These are phyloP conservation scores for Hibiscus syriacus DNA, from an alignment of 345 rosid genomes.

Conservation along the genomic window DNA sequence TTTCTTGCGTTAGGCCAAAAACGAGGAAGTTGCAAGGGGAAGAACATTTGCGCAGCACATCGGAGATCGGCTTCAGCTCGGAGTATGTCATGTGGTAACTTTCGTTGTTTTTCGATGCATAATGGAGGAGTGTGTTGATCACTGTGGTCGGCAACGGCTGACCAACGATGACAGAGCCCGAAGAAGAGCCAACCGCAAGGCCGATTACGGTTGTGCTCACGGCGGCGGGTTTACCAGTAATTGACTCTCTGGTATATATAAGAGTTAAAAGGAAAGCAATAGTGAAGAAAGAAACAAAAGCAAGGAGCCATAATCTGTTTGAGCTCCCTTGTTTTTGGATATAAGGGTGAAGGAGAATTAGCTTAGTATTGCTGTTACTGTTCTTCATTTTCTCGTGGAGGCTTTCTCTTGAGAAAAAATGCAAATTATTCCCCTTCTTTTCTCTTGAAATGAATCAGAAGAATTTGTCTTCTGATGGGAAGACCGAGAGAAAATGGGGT, in stretches of 20 bases:
- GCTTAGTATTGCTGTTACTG: conserved; percentile 68
- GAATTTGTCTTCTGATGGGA: conserved; percentile 20
- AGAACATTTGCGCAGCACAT: conserved; percentile 68
- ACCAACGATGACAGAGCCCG: conserved; percentile 19
- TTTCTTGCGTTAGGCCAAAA: conserved; percentile 86
- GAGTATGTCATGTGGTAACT: conserved; percentile 62
- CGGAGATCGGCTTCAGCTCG: conserved; percentile 77
- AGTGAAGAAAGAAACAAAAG: conserved; percentile 70
- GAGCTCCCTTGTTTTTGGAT: conserved; percentile 85
- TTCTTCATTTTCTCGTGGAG: conserved; percentile 47
- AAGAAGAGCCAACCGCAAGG: conserved; percentile 8
- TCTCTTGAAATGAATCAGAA: not conserved
- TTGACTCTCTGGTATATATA: conserved; percentile 64
- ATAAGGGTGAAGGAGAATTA: conserved; percentile 88
- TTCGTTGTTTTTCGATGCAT: conserved; percentile 68
- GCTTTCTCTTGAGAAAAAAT: not conserved
- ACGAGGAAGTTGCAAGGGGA: conserved; percentile 84
- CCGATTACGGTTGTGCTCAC: conserved; percentile 16
- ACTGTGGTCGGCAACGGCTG: conserved; percentile 47
- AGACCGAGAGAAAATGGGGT: conserved; percentile 22
- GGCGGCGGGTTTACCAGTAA: conserved; percentile 20
- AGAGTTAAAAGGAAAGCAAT: conserved; percentile 73
- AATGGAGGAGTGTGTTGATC: conserved; percentile 78
- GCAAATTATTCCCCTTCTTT: not conserved
- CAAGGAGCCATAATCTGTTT: conserved; percentile 83